Evolutionary conservation across 106 monocot species (phyloP).

Genomic region (Dioscorea alata): DNA sequence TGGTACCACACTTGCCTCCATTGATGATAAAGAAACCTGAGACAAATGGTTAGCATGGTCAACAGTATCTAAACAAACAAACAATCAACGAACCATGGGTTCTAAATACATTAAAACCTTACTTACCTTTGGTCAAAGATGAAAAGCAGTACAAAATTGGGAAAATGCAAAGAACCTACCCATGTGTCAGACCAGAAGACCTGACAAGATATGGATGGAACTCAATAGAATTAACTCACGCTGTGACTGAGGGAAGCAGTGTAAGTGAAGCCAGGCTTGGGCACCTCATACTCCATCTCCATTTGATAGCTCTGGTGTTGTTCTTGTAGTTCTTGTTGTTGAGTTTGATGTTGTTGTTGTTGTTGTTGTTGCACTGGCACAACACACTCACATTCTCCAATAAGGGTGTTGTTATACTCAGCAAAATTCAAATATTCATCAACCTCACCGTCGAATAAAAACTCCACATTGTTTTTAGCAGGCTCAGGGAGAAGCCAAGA

Average conservation of each 20-base stretch:
- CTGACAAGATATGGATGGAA: neutral
- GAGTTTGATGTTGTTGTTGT: neutral
- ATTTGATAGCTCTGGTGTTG: constrained; percentile 7
- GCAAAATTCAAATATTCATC: constrained; percentile 9
- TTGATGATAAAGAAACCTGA: constrained; percentile 51
- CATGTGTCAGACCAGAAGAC: neutral
- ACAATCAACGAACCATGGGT: no score
- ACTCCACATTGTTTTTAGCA: neutral
- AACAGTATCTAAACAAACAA: no score
- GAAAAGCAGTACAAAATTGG: neutral
- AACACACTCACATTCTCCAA: constrained; percentile 3
- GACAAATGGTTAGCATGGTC: neutral
- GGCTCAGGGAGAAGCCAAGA: neutral
- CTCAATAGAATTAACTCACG: constrained; percentile 9
- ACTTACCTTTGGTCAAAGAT: neutral
- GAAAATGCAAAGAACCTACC: neutral
- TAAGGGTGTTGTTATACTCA: constrained; percentile 2
- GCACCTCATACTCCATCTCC: constrained; percentile 10
- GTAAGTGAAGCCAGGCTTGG: constrained; percentile 7
- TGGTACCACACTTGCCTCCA: constrained; percentile 43
- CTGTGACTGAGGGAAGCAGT: constrained; percentile 10
- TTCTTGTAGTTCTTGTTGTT: no score
- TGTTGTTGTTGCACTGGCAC: constrained; percentile 8
- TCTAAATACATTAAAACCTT: no score
- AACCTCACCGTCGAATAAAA: constrained; percentile 11